Conservation (phyloP, 2,329 filamentous ascomycete species). For the Blastomyces parvus region DNA sequence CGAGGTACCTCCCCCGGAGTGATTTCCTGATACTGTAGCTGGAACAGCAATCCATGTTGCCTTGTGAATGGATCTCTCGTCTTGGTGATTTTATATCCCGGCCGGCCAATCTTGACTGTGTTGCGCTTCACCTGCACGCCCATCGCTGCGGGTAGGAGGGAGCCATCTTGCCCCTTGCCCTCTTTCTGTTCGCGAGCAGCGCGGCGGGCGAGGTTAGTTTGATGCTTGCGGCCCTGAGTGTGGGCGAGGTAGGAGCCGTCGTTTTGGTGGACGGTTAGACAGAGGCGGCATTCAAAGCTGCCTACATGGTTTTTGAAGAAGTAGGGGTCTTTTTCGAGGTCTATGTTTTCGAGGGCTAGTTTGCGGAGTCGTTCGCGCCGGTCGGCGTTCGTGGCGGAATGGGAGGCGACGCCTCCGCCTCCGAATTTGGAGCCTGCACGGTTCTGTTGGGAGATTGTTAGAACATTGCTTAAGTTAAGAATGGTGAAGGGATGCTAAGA, state of each 20-base stretch:
- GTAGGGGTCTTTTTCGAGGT: constrained; percentile 98
- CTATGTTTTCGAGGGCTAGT: constrained; percentile 96
- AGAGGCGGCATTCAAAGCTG: constrained; percentile 94
- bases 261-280: constrained; percentile 95
- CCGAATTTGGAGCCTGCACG: constrained; percentile 96
- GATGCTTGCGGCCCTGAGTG: constrained; percentile 96
- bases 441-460: constrained; percentile 49
- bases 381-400: constrained; percentile 90
- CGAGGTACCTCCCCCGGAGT: constrained; percentile 63
- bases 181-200: constrained; percentile 94
- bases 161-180: constrained; percentile 55
- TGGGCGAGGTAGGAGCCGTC: constrained; percentile 98
- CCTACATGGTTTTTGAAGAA: constrained; percentile 99
- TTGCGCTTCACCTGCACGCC: constrained; percentile 72
- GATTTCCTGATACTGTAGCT: constrained; percentile 91
- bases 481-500: background rate
- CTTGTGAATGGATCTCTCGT: constrained; percentile 77
- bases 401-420: constrained; percentile 89
- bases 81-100: constrained; percentile 97
- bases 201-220: constrained; percentile 92
- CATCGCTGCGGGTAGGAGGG: constrained; percentile 63
- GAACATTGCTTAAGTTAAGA: constrained; percentile 4
- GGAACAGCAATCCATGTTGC: constrained; percentile 88
- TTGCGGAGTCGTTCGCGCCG: constrained; percentile 94
- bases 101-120: constrained; percentile 86